A percentile compares a stretch with the other conserved stretches of the same genome.
Conservation (phyloP, 345 rosid species). For the Anacardium occidentale region DNA sequence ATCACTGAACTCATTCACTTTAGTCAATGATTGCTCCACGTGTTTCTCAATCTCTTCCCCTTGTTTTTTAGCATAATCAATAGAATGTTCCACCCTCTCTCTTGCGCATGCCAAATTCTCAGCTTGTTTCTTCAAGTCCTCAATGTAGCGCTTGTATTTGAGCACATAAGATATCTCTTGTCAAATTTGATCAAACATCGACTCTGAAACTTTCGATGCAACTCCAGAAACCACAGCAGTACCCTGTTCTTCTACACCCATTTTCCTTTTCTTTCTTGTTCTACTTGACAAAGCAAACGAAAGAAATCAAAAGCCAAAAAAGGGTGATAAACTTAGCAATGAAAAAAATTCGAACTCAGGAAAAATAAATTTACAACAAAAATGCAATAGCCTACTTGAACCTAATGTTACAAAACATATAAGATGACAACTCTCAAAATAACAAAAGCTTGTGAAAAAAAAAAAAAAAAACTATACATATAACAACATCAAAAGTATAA, state of each 20-base stretch:
- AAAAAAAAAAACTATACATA: too few species aligned
- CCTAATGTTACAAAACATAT: too few species aligned
- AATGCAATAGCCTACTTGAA: too few species aligned
- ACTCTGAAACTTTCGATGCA: neutral
- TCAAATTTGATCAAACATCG: neutral
- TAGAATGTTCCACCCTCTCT: neutral
- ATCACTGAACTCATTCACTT: neutral
- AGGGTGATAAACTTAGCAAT: too few species aligned
- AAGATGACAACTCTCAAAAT: too few species aligned
- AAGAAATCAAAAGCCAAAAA: too few species aligned
- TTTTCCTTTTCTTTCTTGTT: neutral
- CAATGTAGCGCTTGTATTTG: constrained; percentile 11
- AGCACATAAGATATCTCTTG: neutral
- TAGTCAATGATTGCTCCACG: neutral
- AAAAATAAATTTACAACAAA: too few species aligned
- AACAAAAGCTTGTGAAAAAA: too few species aligned
- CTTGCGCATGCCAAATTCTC: neutral
- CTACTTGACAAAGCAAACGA: too few species aligned
- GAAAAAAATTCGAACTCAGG: too few species aligned
- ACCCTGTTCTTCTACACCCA: neutral
- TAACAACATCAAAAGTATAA: too few species aligned
- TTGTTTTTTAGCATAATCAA: neutral
- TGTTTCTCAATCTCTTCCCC: neutral
- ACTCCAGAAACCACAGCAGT: neutral
- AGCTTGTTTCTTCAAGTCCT: neutral